Evolutionary conservation across 2,329 filamentous ascomycete species (phyloP), one percentile per base, ranked within the genome.

Genomic region (Helotiales sp.): DNA sequence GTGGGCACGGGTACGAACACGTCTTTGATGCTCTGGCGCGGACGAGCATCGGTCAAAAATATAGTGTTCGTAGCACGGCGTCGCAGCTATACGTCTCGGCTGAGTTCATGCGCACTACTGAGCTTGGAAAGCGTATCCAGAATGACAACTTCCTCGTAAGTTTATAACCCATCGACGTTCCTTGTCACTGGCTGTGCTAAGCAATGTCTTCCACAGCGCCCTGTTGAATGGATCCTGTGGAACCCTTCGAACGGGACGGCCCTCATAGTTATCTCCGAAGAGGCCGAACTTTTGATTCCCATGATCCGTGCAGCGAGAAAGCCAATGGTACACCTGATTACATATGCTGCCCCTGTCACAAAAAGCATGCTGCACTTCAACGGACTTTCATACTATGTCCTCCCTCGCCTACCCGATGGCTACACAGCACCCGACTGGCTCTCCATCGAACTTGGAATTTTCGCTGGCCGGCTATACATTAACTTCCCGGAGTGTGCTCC

Each of bases 191-290:
- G 24, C 28, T 28, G 6, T 63, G 65, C 72, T 22, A 69, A 83
- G 69, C 76, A 79, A 63, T 81, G 83, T 61, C 77, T 80, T 30
- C 83, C 82, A 57, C 61, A 73, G 71, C 80, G 83, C 1, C 77
- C 84, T 0, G 85, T 89, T 0, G 84, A 88, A 28, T 92, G 87
- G 88, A 73, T 92, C 2, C 75, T 91, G 0, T 89, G 84, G 83
- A 86, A 83, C 66, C 71, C 71, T 0, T 20, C 70, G 0, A 78
- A 78, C 0, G 72, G 85, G 8, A 83, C 80, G 0, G 89, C 83
- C 0, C 68, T 92, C 0, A 75, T 91, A 1, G 73, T 91, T 1
- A 87, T 86, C 30, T 85, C 88, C 0, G 89, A 91, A 70, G 89
- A 92, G 74, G 87, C 84, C 0, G 86, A 91, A 64, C 52, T 72